Evolutionary conservation across 805 yeast genomes (phyloP).

Genomic region (Candida nanaspora): DNA sequence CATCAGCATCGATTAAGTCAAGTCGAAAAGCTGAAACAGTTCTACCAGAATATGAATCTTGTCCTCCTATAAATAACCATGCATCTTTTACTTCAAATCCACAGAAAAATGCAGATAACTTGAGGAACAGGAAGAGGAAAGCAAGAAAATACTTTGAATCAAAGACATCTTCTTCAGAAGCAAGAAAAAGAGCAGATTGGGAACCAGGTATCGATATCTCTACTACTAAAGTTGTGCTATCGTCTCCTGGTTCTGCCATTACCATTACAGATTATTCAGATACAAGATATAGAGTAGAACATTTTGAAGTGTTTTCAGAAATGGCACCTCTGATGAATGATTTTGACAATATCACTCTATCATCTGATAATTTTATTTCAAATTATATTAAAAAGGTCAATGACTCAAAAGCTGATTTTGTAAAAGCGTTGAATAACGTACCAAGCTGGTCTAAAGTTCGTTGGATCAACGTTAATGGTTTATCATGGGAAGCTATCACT

Average conservation of each 20-base stretch:
- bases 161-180: conserved; percentile 19
- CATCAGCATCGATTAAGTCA: too few relatives aligned
- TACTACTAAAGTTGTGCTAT: conserved; percentile 43
- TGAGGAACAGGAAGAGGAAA: conserved; percentile 5
- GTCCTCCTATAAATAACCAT: background rate
- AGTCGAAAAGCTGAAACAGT: too few relatives aligned
- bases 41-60: background rate
- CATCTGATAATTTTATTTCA: conserved; percentile 2
- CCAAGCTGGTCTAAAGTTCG: conserved; percentile 46
- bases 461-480: conserved; percentile 53
- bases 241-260: conserved; percentile 44
- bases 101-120: background rate
- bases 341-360: conserved; percentile 6
- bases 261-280: conserved; percentile 47
- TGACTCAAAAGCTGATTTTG: conserved; percentile 22
- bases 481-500: conserved; percentile 55
- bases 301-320: conserved; percentile 30
- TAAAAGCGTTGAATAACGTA: conserved; percentile 22
- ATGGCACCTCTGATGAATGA: conserved; percentile 14
- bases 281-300: conserved; percentile 35
- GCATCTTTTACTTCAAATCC: background rate
- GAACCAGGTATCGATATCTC: conserved; percentile 54
- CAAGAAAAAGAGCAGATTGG: conserved; percentile 39
- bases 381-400: conserved; percentile 11
- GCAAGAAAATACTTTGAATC: conserved; percentile 28